phyloP scores from a whole-genome alignment of 345 rosid genomes.

The Eucalyptus brandiana region DNA sequence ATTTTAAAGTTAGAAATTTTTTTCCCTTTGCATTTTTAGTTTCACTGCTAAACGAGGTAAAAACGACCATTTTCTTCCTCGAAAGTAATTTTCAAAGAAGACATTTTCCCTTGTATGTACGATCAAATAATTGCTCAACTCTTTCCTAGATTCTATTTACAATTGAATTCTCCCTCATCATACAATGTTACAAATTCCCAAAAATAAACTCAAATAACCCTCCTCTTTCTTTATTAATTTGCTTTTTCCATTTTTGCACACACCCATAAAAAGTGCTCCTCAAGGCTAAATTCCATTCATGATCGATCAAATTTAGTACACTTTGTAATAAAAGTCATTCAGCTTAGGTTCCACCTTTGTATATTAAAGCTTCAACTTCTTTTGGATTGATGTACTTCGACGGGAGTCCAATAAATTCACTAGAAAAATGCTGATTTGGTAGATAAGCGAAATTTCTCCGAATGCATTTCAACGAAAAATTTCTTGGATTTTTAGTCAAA shows the following conservation, averaged over 20 bases:
- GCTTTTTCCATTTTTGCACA: not conserved
- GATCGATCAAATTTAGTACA: not conserved
- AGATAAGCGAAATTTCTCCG: not conserved
- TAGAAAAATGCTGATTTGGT: not conserved
- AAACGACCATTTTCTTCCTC: not conserved
- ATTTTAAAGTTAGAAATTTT: not conserved
- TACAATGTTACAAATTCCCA: not conserved
- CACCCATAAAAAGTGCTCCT: not conserved
- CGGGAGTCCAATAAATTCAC: not conserved
- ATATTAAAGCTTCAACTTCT: not conserved
- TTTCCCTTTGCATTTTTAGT: not conserved
- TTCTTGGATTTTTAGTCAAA: not conserved
- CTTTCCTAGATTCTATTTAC: not conserved
- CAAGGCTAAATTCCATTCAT: not conserved
- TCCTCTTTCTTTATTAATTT: not conserved
- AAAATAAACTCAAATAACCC: not conserved
- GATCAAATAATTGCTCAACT: not conserved
- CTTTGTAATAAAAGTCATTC: not conserved
- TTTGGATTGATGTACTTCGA: not conserved
- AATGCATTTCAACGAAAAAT: no score
- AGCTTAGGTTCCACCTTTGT: not conserved
- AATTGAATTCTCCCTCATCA: not conserved
- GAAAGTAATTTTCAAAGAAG: not conserved
- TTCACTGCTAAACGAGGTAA: not conserved
- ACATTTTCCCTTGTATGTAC: not conserved